Evolutionary conservation across 208 protist genomes (phyloP).

Genomic region (Trypanosoma lewisi): DNA sequence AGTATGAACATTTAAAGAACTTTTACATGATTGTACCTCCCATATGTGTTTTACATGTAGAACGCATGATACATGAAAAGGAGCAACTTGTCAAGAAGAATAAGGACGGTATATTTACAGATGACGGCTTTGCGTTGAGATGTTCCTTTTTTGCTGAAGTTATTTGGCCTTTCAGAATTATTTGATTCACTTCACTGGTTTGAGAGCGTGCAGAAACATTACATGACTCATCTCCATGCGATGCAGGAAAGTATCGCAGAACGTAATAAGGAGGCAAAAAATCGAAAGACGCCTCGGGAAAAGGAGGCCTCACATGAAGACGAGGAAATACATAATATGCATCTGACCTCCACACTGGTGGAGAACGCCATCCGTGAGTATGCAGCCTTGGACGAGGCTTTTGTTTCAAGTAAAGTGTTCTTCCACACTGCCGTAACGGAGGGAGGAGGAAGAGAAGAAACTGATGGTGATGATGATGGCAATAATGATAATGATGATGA

Average conservation of each 20-base stretch:
- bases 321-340: conserved; percentile 55
- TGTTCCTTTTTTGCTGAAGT: conserved; percentile 92
- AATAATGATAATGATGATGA: no score
- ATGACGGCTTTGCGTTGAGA: conserved; percentile 97
- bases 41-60: conserved; percentile 92
- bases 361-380: conserved; percentile 56
- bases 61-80: conserved; percentile 93
- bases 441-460: conserved; percentile 21
- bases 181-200: conserved; percentile 98
- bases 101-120: conserved; percentile 90
- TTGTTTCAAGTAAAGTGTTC: conserved; percentile 66
- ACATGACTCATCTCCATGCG: conserved; percentile 23
- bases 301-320: conserved; percentile 18
- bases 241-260: conserved; percentile 34
- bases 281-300: conserved; percentile 5
- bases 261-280: conserved; percentile 18
- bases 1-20: conserved; percentile 88
- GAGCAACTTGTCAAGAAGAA: conserved; percentile 92
- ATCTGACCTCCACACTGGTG: conserved; percentile 60
- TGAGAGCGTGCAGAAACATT: conserved; percentile 50
- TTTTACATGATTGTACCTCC: conserved; percentile 96
- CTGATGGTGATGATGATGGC: no score
- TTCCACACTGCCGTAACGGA: conserved; percentile 34
- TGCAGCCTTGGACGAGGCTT: conserved; percentile 59
- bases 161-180: conserved; percentile 89